phyloP scores from a whole-genome alignment of 352 stramenopile genomes.

The Peronospora destructor region DNA sequence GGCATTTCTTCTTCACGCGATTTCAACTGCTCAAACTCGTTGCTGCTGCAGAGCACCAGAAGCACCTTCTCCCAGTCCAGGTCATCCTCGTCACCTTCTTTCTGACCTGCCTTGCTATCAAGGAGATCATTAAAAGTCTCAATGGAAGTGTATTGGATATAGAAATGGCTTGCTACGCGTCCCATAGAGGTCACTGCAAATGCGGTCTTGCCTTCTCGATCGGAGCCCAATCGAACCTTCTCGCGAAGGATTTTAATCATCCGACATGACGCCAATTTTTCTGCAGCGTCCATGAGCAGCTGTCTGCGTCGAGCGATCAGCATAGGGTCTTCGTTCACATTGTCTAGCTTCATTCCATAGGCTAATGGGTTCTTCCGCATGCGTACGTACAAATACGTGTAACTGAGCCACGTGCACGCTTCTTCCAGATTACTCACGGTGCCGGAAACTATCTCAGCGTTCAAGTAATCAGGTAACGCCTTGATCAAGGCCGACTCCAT shows the following conservation, averaged over 20 bases:
- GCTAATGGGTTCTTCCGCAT: slow-evolving; percentile 97
- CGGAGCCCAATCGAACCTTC: slow-evolving; percentile 31
- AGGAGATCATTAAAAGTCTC: slow-evolving; percentile 96
- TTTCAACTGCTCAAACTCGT: slow-evolving; percentile 95
- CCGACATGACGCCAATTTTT: slow-evolving; percentile 66
- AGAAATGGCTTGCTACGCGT: slow-evolving; percentile 97
- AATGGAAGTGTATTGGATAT: slow-evolving; percentile 97
- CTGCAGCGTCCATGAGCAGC: slow-evolving; percentile 63
- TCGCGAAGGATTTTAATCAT: slow-evolving; percentile 82
- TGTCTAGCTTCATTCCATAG: slow-evolving; percentile 94
- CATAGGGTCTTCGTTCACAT: slow-evolving; percentile 88
- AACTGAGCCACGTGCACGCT: slow-evolving; percentile 94
- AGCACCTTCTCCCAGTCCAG: slow-evolving; percentile 65
- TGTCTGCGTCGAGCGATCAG: slow-evolving; percentile 63
- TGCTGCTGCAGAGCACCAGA: slow-evolving; percentile 68
- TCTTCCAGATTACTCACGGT: slow-evolving; percentile 97
- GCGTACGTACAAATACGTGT: slow-evolving; percentile 98
- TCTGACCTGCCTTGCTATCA: slow-evolving; percentile 41
- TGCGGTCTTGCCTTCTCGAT: slow-evolving; percentile 38
- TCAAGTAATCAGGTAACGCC: slow-evolving; percentile 97
- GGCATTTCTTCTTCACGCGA: slow-evolving; percentile 92
- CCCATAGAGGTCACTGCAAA: slow-evolving; percentile 95
- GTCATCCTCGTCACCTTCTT: slow-evolving; percentile 37
- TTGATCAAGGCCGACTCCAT: slow-evolving; percentile 99
- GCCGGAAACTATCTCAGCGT: slow-evolving; percentile 98